Evolutionary conservation across 345 rosid genomes (phyloP).

Genomic region (Raphanus raphanistrum): DNA sequence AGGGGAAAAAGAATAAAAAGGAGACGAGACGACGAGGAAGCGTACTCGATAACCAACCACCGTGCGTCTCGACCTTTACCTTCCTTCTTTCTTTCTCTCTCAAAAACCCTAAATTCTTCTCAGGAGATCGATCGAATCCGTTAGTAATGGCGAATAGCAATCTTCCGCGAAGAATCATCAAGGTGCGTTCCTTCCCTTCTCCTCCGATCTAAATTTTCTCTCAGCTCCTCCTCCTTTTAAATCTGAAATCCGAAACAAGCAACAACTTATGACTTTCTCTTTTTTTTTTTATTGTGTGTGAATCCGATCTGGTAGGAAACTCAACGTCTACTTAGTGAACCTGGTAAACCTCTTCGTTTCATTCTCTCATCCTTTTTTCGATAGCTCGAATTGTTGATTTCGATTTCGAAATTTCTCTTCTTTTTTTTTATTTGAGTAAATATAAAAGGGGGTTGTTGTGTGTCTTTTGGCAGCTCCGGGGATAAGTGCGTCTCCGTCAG

Average conservation of each 20-base stretch:
- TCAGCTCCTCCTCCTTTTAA: neutral
- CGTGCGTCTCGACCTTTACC: neutral
- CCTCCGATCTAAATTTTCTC: conserved; percentile 16
- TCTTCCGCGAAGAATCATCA: conserved; percentile 98
- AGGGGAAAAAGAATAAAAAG: conserved; percentile 1
- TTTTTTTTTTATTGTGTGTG: neutral
- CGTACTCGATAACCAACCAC: too few species aligned
- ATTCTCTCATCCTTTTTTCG: neutral
- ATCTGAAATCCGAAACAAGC: neutral
- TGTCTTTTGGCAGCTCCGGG: conserved; percentile 77
- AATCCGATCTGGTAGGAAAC: conserved; percentile 70
- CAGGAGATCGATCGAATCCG: conserved; percentile 22
- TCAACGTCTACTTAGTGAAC: conserved; percentile 98
- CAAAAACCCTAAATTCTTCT: conserved; percentile 28
- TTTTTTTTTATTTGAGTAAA: too few species aligned
- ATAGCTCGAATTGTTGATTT: conserved; percentile 16
- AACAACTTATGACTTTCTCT: neutral
- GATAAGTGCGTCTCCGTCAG: conserved; percentile 96
- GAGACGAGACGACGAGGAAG: neutral
- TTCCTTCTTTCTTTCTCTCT: neutral
- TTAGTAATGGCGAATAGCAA: conserved; percentile 85
- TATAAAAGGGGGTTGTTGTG: too few species aligned
- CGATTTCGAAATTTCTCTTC: neutral
- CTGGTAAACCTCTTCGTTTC: conserved; percentile 47
- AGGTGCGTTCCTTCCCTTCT: conserved; percentile 48